These are phyloP conservation scores for Yamadazyma sp. DNA, from an alignment of 805 yeast genomes.

Conservation along the genomic window DNA sequence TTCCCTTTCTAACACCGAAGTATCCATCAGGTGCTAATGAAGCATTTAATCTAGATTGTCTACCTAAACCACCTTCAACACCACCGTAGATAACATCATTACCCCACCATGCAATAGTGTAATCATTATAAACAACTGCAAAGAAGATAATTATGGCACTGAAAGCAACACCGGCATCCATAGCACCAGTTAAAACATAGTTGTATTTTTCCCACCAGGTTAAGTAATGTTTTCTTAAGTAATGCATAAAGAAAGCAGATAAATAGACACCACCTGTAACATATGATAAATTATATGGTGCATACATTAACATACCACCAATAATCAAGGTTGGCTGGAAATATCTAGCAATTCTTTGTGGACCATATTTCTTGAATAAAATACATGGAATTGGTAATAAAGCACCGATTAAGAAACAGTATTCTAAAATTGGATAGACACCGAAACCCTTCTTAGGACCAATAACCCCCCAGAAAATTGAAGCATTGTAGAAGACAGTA, in stretches of 20 bases:
- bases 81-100: constrained; percentile 33
- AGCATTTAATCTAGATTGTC: constrained; percentile 26
- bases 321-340: constrained; percentile 55
- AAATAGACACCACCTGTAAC: constrained; percentile 58
- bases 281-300: constrained; percentile 49
- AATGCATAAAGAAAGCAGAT: constrained; percentile 55
- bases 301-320: constrained; percentile 46
- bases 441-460: constrained; percentile 59
- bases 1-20: constrained; percentile 27
- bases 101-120: constrained; percentile 62
- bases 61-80: constrained; percentile 33
- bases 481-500: constrained; percentile 49
- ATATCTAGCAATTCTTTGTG: constrained; percentile 24
- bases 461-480: constrained; percentile 54
- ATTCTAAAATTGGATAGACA: constrained; percentile 50
- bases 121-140: constrained; percentile 43
- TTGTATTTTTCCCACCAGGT: constrained; percentile 73
- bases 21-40: constrained; percentile 30
- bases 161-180: constrained; percentile 59
- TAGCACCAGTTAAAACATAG: constrained; percentile 54
- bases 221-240: constrained; percentile 44
- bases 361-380: constrained; percentile 33
- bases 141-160: constrained; percentile 58
- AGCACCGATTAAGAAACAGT: constrained; percentile 57
- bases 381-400: constrained; percentile 34